Evolutionary conservation across 176 grass and related monocot genomes (phyloP).

Genomic region (Carex cristatella): DNA sequence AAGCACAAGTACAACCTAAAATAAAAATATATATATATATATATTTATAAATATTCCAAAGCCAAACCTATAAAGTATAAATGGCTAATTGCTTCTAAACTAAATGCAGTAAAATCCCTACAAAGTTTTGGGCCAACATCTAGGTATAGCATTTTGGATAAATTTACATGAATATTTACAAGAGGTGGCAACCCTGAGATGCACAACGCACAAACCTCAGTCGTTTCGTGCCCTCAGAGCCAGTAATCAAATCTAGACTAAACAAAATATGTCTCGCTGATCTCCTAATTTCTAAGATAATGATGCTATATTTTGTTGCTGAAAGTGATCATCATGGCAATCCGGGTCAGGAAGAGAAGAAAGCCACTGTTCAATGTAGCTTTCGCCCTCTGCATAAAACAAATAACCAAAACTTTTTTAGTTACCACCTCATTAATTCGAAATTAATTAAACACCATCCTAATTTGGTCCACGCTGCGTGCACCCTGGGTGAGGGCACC

Average conservation of each 20-base stretch:
- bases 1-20: not conserved
- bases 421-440: too few relatives aligned
- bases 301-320: not conserved
- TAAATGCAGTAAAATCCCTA: not conserved
- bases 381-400: slow-evolving; percentile 41
- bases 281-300: not conserved
- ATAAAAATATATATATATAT: not conserved
- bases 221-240: not conserved
- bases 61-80: not conserved
- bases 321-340: not conserved
- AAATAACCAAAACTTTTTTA: too few relatives aligned
- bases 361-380: slow-evolving; percentile 64
- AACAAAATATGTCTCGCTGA: not conserved
- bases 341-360: slow-evolving; percentile 45
- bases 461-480: too few relatives aligned
- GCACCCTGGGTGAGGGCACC: too few relatives aligned
- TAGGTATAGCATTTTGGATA: not conserved
- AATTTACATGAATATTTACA: not conserved
- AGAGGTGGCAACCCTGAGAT: not conserved
- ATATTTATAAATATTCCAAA: not conserved
- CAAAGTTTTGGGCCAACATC: not conserved
- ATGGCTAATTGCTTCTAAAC: not conserved
- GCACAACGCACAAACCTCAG: not conserved
- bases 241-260: not conserved
- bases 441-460: too few relatives aligned